These are phyloP conservation scores for Lagenaria siceraria DNA, from an alignment of 306 rosid species.

Conservation along the genomic window DNA sequence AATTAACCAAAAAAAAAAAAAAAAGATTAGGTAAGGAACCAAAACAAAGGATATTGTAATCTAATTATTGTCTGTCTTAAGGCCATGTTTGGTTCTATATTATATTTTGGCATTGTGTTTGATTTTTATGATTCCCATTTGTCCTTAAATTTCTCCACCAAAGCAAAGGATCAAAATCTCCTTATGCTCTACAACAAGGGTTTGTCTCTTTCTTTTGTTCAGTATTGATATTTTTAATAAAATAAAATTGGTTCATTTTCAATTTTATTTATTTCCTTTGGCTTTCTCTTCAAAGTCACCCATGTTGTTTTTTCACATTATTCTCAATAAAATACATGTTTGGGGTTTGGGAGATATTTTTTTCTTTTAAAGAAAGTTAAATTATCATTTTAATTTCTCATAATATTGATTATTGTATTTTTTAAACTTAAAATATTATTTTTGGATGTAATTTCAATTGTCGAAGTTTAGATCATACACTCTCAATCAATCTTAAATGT, in stretches of 20 bases:
- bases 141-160: not conserved
- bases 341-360: not conserved
- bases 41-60: constrained; percentile 4
- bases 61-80: not conserved
- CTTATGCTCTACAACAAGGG: not conserved
- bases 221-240: not conserved
- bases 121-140: not conserved
- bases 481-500: too few species aligned
- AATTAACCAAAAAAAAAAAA: not conserved
- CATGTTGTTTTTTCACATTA: not conserved
- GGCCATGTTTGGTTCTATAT: not conserved
- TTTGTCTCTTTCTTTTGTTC: not conserved
- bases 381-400: not conserved
- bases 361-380: not conserved
- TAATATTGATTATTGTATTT: not conserved
- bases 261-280: not conserved
- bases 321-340: not conserved
- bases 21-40: not conserved
- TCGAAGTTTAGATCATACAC: too few species aligned
- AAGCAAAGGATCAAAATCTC: not conserved
- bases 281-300: not conserved
- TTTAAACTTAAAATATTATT: too few species aligned
- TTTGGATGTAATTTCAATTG: too few species aligned
- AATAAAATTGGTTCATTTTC: not conserved
- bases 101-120: not conserved